Base-by-base conservation (phyloP, 495 filamentous ascomycete genomes). In the Chaetomium tenue region DNA sequence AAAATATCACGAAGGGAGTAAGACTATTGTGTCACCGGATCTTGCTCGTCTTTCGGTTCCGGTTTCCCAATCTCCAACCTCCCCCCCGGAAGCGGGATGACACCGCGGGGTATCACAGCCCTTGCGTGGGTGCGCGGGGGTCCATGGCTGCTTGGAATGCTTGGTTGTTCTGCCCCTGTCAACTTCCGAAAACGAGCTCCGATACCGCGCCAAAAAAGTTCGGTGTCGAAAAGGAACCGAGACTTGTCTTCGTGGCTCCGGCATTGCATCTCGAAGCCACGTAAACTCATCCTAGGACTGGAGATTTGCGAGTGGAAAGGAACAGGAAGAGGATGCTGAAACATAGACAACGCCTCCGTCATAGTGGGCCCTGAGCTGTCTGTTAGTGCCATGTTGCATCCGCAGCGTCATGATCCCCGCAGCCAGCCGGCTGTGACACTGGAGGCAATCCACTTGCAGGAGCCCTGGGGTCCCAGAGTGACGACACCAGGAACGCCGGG, bases 361-460 rank as follows among this genome's bases (percentile, higher is more conserved):
- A 62, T 62, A 54, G 60, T 54, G 60, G 60, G 18, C 23, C 50
- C 30, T n/a, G 22, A 42, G 54, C 25, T 9, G 30, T 11, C 26
- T 51, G 58, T 30, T 16, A 60, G 58, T 60, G 46, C 30, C 58
- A 37, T 28, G 48, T 28, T 44, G 50, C 60, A 62, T 62, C 46
- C 50, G 37, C 26, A 51, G 60, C 50, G 48, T 62, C 60, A 62
- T 62, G 60, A 46, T 53, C 60, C 50, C 44, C 50, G 4, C 22
- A 18, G 51, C 60, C 22, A 18, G 51, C 60, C 47, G n/a, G 6
- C 30, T 40, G 46, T 42, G 30, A 61, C 46, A 44, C 40, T 18
- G 16, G 23, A 37, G 33, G 33, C 11, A 37, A 51, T 18, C 59
- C 47, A 61, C 60, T 23, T 20, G 26, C 23, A 30, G 60, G 50